phyloP scores from a whole-genome alignment of 1,139 yeast genomes.

The Wickerhamomyces sp. region DNA sequence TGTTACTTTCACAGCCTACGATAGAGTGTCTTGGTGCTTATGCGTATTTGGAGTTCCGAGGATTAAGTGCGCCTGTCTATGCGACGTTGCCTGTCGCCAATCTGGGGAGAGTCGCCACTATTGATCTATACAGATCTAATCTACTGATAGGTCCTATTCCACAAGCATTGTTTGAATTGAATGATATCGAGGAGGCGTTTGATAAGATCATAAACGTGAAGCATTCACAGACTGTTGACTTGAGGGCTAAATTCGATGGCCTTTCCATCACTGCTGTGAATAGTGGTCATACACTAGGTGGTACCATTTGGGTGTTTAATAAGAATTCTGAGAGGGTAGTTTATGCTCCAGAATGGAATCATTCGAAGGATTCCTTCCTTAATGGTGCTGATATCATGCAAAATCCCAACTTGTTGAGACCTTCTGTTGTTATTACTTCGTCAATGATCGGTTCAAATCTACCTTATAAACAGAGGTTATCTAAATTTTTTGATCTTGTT shows the following conservation, averaged over 20 bases:
- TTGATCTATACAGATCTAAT: conserved; percentile 67
- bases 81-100: conserved; percentile 87
- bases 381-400: conserved; percentile 73
- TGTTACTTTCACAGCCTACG: conserved; percentile 82
- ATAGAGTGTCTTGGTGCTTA: conserved; percentile 79
- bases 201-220: conserved; percentile 66
- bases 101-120: conserved; percentile 79
- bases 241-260: conserved; percentile 53
- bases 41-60: conserved; percentile 63
- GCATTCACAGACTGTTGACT: conserved; percentile 69
- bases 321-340: conserved; percentile 73
- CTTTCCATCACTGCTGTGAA: conserved; percentile 75
- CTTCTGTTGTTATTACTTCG: conserved; percentile 80
- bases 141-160: conserved; percentile 76
- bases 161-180: conserved; percentile 56
- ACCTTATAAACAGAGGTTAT: conserved; percentile 61
- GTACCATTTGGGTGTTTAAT: conserved; percentile 69
- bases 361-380: conserved; percentile 79
- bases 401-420: conserved; percentile 63
- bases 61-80: conserved; percentile 69
- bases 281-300: conserved; percentile 93
- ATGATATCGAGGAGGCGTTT: conserved; percentile 76
- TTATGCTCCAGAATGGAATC: conserved; percentile 95
- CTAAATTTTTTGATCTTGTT: conserved; percentile 59
- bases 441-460: conserved; percentile 63